Conservation (phyloP, 2,329 filamentous ascomycete species). For the Tolypocladium tropicale region DNA sequence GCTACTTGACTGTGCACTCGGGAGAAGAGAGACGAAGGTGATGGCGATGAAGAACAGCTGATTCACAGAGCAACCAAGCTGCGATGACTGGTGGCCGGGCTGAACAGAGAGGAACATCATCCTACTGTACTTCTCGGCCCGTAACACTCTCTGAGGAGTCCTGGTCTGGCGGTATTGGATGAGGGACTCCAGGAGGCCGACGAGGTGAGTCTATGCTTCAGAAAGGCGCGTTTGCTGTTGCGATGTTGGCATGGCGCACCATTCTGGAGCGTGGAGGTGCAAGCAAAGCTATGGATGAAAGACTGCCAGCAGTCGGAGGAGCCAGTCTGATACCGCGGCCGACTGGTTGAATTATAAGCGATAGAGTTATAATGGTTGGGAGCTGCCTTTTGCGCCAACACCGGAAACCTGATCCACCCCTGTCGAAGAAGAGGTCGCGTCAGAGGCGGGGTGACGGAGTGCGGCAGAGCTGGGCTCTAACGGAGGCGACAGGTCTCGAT, state of each 20-base stretch:
- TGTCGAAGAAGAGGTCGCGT: background rate
- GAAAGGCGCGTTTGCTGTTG: background rate
- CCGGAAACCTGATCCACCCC: background rate
- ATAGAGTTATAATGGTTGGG: background rate
- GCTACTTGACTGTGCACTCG: constrained; percentile 6
- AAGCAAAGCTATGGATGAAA: background rate
- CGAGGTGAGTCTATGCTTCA: too few species aligned
- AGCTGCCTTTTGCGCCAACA: background rate
- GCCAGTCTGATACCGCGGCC: background rate
- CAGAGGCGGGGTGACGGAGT: background rate
- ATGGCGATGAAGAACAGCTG: constrained; percentile 11
- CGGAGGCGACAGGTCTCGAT: background rate
- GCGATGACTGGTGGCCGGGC: background rate
- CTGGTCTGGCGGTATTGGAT: background rate
- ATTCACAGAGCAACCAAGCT: constrained; percentile 8
- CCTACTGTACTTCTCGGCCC: background rate
- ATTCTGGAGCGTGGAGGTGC: background rate
- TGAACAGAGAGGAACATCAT: background rate
- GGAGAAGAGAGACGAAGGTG: constrained; percentile 10
- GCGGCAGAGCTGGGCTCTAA: background rate
- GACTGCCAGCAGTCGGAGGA: background rate
- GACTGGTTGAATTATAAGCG: background rate
- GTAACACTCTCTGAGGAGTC: background rate
- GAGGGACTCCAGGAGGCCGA: background rate
- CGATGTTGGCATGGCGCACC: background rate